A percentile compares a stretch with the other conserved stretches of the same genome.
phyloP scores from a whole-genome alignment of 331 rosid genomes.

The Rhamnella rubrinervis region DNA sequence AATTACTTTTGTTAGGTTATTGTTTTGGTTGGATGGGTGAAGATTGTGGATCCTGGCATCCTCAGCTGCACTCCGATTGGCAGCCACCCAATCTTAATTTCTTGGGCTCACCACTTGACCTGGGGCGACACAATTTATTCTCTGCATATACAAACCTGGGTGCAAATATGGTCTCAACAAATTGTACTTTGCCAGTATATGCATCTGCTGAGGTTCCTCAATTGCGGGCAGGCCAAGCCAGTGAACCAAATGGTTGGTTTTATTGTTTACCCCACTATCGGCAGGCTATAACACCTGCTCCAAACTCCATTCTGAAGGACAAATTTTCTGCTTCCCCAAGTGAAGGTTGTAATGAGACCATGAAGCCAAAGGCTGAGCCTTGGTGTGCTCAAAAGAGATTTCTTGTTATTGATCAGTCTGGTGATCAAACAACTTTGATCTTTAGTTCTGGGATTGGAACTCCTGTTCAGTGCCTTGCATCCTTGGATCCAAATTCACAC shows the following conservation, averaged over 20 bases:
- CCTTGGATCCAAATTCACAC: conserved; percentile 45
- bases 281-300: conserved; percentile 46
- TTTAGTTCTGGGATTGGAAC: conserved; percentile 56
- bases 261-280: conserved; percentile 54
- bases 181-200: conserved; percentile 40
- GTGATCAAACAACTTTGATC: conserved; percentile 60
- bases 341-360: conserved; percentile 28
- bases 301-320: conserved; percentile 31
- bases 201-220: conserved; percentile 44
- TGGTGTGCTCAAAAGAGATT: conserved; percentile 52
- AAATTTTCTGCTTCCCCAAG: conserved; percentile 24
- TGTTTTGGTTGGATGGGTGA: conserved; percentile 75
- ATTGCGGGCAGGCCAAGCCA: conserved; percentile 40
- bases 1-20: conserved; percentile 40
- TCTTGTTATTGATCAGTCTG: conserved; percentile 66
- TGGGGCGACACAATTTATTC: conserved; percentile 49
- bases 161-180: conserved; percentile 27
- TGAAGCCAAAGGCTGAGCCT: conserved; percentile 21
- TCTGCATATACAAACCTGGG: conserved; percentile 39
- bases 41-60: conserved; percentile 56
- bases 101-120: conserved; percentile 32
- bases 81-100: conserved; percentile 51
- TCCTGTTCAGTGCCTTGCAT: conserved; percentile 50
- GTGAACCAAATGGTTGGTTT: conserved; percentile 76
- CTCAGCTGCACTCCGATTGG: conserved; percentile 45